Percentiles rank a stretch among this genome's conserved stretches.
phyloP scores from a whole-genome alignment of 75 land plant genomes.

The Azolla pinnata region DNA sequence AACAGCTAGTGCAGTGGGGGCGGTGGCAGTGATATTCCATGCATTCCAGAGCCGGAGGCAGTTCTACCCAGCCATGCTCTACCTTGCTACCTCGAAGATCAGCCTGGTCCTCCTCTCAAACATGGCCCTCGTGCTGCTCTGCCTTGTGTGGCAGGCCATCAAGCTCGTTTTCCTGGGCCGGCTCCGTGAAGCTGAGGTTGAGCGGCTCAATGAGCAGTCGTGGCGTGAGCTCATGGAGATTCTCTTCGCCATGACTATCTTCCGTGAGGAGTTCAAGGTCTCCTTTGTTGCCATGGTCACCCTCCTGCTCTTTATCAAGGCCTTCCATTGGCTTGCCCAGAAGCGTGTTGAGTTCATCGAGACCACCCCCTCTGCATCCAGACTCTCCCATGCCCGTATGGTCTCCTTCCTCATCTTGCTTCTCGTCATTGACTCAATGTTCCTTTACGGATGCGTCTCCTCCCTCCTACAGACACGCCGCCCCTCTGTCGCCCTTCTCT shows the following conservation, averaged over 20 bases:
- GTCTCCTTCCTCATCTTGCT: slow-evolving; percentile 73
- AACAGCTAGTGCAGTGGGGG: slow-evolving; percentile 53
- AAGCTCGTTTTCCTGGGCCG: slow-evolving; percentile 73
- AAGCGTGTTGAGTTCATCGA: slow-evolving; percentile 90
- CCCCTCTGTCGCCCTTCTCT: slow-evolving; percentile 83
- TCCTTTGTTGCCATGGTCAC: slow-evolving; percentile 73
- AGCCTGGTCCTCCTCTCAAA: slow-evolving; percentile 78
- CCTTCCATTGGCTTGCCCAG: slow-evolving; percentile 88
- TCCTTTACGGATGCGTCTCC: slow-evolving; percentile 46
- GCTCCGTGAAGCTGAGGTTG: slow-evolving; percentile 92
- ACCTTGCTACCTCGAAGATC: slow-evolving; percentile 94
- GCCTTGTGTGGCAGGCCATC: slow-evolving; percentile 61
- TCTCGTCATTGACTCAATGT: slow-evolving; percentile 55
- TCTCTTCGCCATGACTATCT: slow-evolving; percentile 91
- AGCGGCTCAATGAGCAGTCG: slow-evolving; percentile 91
- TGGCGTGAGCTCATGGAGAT: slow-evolving; percentile 97
- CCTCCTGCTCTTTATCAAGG: slow-evolving; percentile 63
- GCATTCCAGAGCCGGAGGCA: slow-evolving; percentile 83
- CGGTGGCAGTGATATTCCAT: slow-evolving; percentile 62
- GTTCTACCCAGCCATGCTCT: slow-evolving; percentile 88
- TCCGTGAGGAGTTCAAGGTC: slow-evolving; percentile 87
- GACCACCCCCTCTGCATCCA: slow-evolving; percentile 68
- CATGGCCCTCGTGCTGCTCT: slow-evolving; percentile 82
- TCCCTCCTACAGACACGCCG: slow-evolving; percentile 42
- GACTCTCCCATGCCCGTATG: slow-evolving; percentile 66